These are phyloP conservation scores for Kurtzmaniella cleridarum DNA, from an alignment of 805 yeast genomes.

Conservation along the genomic window DNA sequence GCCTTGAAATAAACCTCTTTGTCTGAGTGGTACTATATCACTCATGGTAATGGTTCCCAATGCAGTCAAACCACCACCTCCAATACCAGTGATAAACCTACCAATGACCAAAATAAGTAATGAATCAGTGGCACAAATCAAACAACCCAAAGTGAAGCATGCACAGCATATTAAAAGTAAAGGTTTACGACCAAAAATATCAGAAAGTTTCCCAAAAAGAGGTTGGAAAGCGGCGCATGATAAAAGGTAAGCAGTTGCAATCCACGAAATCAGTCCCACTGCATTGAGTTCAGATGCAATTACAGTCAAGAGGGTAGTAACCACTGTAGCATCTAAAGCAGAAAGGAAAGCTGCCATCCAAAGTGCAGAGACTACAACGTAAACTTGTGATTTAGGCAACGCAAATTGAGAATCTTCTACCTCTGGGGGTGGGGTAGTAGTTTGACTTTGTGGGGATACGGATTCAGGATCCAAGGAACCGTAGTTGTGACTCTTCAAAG, in stretches of 20 bases:
- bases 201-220: constrained; percentile 63
- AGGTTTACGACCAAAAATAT: constrained; percentile 63
- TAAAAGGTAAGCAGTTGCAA: constrained; percentile 64
- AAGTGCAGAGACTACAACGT: constrained; percentile 23
- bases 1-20: constrained; percentile 82
- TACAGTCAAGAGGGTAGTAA: constrained; percentile 57
- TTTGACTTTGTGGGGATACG: too few species aligned
- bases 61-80: constrained; percentile 85
- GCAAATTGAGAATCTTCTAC: constrained; percentile 13
- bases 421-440: not conserved
- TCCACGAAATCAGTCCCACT: constrained; percentile 62
- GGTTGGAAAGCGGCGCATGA: constrained; percentile 75
- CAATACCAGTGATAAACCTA: constrained; percentile 75
- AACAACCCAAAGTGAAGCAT: constrained; percentile 51
- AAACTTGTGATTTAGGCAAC: constrained; percentile 25
- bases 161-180: constrained; percentile 46
- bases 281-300: constrained; percentile 68
- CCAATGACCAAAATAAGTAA: constrained; percentile 47
- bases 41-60: constrained; percentile 70
- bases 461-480: constrained; percentile 7
- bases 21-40: constrained; percentile 70
- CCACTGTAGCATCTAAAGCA: constrained; percentile 63
- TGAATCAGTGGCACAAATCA: constrained; percentile 51
- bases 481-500: constrained; percentile 11
- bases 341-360: constrained; percentile 48